Evolutionary conservation across 1,284 basidiomycete species (phyloP).

Genomic region (Porodaedalea pini): DNA sequence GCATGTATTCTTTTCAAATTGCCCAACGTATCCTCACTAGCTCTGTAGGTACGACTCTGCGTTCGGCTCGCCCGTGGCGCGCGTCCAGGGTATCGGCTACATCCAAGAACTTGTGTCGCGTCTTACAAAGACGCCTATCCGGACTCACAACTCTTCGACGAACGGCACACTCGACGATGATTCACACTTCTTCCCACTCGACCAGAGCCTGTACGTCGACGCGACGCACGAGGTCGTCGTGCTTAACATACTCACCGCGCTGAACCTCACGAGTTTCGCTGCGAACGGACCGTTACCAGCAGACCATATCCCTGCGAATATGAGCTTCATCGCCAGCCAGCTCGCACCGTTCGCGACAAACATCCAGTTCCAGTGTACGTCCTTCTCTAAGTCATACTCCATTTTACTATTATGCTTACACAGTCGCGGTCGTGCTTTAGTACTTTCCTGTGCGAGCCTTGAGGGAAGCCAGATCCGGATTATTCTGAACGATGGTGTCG

Average conservation of each 20-base stretch:
- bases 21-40: constrained; percentile 16
- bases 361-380: constrained; percentile 56
- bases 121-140: constrained; percentile 72
- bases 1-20: constrained; percentile 2
- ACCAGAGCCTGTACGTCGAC: constrained; percentile 80
- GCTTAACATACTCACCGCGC: constrained; percentile 50
- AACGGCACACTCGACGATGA: constrained; percentile 77
- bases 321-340: constrained; percentile 61
- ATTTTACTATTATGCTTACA: constrained; percentile 6
- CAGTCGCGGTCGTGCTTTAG: constrained; percentile 30
- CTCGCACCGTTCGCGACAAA: constrained; percentile 78
- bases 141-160: constrained; percentile 67
- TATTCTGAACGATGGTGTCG: constrained; percentile 85
- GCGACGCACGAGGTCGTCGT: constrained; percentile 85
- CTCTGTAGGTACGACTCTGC: constrained; percentile 70
- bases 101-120: constrained; percentile 79
- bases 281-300: constrained; percentile 65
- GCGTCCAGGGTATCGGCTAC: constrained; percentile 82
- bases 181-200: constrained; percentile 73
- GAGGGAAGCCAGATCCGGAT: constrained; percentile 67
- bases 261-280: constrained; percentile 73
- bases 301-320: constrained; percentile 62
- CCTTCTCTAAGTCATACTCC: not conserved
- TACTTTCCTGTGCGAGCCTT: constrained; percentile 52
- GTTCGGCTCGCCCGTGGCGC: constrained; percentile 74